Evolutionary conservation across 495 filamentous ascomycete genomes (phyloP).

Genomic region (Coniosporium apollinis): DNA sequence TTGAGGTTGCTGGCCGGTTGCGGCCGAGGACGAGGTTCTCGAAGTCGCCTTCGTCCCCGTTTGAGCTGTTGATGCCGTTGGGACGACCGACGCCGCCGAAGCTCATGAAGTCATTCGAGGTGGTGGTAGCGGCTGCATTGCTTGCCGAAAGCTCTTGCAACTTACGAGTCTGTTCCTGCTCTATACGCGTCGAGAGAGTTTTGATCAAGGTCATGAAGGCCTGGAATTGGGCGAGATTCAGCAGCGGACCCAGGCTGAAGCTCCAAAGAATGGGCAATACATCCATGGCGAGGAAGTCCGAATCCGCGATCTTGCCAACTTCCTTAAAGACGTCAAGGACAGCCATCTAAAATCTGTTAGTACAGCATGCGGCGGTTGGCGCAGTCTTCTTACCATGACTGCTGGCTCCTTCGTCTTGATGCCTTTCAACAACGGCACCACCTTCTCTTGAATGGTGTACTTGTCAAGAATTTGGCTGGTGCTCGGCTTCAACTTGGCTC

Average conservation of each 20-base stretch:
- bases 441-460: conserved; percentile 92
- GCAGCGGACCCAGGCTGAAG: conserved; percentile 77
- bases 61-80: conserved; percentile 28
- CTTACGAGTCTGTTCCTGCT: conserved; percentile 75
- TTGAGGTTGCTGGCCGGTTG: conserved; percentile 12
- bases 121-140: conserved; percentile 13
- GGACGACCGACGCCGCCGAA: conserved; percentile 35
- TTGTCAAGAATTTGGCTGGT: conserved; percentile 74
- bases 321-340: conserved; percentile 68
- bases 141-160: conserved; percentile 57
- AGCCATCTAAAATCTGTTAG: conserved; percentile 39
- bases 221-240: conserved; percentile 76
- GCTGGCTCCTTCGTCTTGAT: conserved; percentile 97
- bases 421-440: conserved; percentile 71
- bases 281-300: conserved; percentile 88
- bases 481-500: conserved; percentile 5
- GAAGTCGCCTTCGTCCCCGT: conserved; percentile 53
- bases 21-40: conserved; percentile 69
- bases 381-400: conserved; percentile 43
- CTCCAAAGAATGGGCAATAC: conserved; percentile 77
- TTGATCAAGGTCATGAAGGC: conserved; percentile 78
- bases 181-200: conserved; percentile 57
- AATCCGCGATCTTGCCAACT: conserved; percentile 64
- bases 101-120: conserved; percentile 40
- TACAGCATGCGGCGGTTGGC: not conserved